These are phyloP conservation scores for Ocimum tenuiflorum DNA, from an alignment of 257 asterid genomes.

Conservation along the genomic window DNA sequence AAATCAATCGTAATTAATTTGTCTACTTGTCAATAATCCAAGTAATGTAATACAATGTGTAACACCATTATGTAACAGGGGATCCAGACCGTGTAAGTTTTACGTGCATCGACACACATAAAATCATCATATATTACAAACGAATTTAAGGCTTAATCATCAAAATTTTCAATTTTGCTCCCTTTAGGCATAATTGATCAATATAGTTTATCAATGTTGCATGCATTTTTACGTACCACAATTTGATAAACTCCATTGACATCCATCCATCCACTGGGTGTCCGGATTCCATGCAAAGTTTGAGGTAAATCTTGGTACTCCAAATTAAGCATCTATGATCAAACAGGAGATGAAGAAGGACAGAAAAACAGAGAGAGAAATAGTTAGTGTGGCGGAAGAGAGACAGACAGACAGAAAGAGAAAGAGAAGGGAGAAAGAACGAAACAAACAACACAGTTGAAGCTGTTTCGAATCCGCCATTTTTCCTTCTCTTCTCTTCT, in stretches of 20 bases:
- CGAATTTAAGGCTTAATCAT: too few species aligned
- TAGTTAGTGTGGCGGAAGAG: background rate
- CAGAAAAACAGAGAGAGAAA: background rate
- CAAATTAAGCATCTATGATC: background rate
- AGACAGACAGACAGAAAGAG: too few species aligned
- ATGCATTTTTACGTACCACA: background rate
- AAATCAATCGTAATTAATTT: too few species aligned
- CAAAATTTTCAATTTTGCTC: too few species aligned
- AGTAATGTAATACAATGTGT: too few species aligned
- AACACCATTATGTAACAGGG: too few species aligned
- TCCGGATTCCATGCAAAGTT: slow-evolving; percentile 10
- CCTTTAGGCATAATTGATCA: too few species aligned
- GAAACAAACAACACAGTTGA: background rate
- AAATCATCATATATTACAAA: too few species aligned
- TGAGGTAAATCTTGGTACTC: slow-evolving; percentile 4
- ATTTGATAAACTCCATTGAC: background rate
- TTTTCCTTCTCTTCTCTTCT: background rate
- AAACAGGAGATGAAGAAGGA: background rate
- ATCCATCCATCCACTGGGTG: slow-evolving; percentile 9
- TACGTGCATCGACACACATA: too few species aligned
- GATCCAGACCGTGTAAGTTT: too few species aligned
- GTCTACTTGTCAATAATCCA: too few species aligned
- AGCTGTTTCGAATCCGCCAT: slow-evolving; percentile 7
- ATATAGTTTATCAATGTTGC: background rate
- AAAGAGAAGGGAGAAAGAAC: background rate